phyloP scores from a whole-genome alignment of 2,329 filamentous ascomycete genomes.

The Colletotrichum sp. region DNA sequence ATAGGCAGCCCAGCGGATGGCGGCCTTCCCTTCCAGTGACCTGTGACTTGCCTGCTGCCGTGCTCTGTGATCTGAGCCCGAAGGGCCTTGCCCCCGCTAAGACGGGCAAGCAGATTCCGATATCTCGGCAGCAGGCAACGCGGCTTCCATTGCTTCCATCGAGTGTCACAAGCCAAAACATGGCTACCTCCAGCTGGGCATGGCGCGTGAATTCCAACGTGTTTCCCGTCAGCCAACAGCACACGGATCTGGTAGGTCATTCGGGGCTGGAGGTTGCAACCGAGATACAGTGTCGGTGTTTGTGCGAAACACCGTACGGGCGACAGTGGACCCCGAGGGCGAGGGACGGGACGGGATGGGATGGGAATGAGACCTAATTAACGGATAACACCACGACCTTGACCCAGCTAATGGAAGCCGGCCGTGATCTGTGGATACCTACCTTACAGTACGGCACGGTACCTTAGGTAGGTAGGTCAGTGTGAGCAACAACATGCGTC shows the following conservation, averaged over 20 bases:
- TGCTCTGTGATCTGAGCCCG: neutral
- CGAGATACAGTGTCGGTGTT: constrained; percentile 4
- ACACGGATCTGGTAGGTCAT: neutral
- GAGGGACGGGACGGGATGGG: neutral
- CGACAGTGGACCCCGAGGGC: neutral
- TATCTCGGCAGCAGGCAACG: neutral
- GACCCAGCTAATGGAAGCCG: neutral
- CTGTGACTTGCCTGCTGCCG: neutral
- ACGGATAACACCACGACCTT: neutral
- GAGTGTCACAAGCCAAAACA: neutral
- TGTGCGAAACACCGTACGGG: constrained; percentile 7
- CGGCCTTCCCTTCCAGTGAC: neutral
- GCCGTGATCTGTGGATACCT: neutral
- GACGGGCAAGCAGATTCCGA: neutral
- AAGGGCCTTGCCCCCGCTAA: neutral
- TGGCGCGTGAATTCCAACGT: neutral
- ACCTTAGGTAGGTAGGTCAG: neutral
- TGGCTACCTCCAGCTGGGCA: neutral
- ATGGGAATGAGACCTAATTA: neutral
- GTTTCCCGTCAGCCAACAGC: neutral
- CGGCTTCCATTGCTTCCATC: neutral
- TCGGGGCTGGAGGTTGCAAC: constrained; percentile 3
- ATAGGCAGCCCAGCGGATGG: neutral
- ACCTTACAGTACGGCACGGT: neutral
- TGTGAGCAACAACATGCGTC: neutral